Percentiles rank a stretch among this genome's conserved stretches.
Evolutionary conservation across 164 flowering plant genomes (phyloP).

Genomic region (Stephania cephalantha): DNA sequence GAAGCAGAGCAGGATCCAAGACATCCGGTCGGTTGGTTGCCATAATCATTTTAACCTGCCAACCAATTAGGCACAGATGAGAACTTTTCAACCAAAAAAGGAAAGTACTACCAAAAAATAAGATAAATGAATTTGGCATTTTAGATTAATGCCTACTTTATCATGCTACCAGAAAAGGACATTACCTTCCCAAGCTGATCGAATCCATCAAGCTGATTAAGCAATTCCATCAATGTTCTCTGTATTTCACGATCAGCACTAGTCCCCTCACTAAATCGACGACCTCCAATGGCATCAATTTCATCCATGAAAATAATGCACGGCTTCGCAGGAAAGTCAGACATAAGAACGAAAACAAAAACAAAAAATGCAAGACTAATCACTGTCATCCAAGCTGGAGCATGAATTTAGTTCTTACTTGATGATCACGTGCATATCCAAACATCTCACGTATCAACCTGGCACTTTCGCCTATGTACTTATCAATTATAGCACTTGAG

Average conservation of each 20-base stretch:
- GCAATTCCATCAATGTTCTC: conserved; percentile 89
- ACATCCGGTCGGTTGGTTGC: conserved; percentile 97
- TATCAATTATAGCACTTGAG: conserved; percentile 91
- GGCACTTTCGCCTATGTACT: conserved; percentile 95
- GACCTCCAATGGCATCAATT: conserved; percentile 97
- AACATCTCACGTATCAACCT: conserved; percentile 92
- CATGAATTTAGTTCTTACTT: conserved; percentile 37
- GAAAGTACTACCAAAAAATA: neutral
- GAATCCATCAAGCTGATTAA: conserved; percentile 97
- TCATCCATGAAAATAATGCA: conserved; percentile 99
- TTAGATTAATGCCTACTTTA: neutral
- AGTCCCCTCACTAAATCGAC: conserved; percentile 91
- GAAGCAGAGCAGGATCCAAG: conserved; percentile 94
- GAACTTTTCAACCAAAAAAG: no score
- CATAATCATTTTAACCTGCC: conserved; percentile 95
- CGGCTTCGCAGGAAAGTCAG: conserved; percentile 42
- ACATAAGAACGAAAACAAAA: neutral
- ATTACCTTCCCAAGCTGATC: conserved; percentile 85
- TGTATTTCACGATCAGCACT: conserved; percentile 97
- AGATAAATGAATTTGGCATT: neutral
- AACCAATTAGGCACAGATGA: neutral
- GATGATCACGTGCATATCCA: conserved; percentile 95
- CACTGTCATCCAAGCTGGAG: neutral
- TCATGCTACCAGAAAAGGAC: neutral
- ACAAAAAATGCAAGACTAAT: neutral